Conservation (phyloP, 345 rosid genomes). For the Turnera subulata region DNA sequence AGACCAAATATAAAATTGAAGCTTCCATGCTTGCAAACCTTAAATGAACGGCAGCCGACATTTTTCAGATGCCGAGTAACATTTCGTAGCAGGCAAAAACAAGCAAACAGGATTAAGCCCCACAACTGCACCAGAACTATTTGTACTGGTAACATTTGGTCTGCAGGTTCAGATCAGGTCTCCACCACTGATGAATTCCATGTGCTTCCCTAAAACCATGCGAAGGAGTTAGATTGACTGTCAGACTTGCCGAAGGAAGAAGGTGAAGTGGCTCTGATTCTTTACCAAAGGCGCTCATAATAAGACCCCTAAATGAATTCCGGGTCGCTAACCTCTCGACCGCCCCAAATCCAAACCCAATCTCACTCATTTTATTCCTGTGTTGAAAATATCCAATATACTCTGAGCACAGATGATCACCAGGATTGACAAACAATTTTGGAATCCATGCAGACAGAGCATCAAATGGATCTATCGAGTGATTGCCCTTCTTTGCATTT, state of each 20-base stretch:
- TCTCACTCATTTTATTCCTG: conserved; percentile 78
- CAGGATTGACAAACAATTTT: conserved; percentile 50
- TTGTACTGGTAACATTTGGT: conserved; percentile 50
- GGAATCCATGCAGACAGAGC: conserved; percentile 68
- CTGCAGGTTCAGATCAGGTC: conserved; percentile 47
- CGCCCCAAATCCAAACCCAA: conserved; percentile 74
- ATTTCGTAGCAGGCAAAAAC: too few species aligned
- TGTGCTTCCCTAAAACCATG: conserved; percentile 68
- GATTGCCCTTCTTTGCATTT: conserved; percentile 26
- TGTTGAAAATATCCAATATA: conserved; percentile 84
- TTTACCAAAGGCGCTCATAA: conserved; percentile 54
- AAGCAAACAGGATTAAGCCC: neutral
- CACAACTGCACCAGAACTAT: conserved; percentile 15
- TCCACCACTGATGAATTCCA: conserved; percentile 96
- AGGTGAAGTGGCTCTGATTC: conserved; percentile 66
- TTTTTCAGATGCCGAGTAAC: too few species aligned
- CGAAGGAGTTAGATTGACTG: conserved; percentile 35
- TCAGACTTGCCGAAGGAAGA: conserved; percentile 67
- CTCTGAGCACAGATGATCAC: conserved; percentile 73
- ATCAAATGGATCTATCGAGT: conserved; percentile 42
- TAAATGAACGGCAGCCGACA: too few species aligned
- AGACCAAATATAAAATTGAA: too few species aligned
- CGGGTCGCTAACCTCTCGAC: conserved; percentile 68
- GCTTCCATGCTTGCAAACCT: too few species aligned
- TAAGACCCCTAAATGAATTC: conserved; percentile 60